Evolutionary conservation across 495 filamentous ascomycete species (phyloP), one percentile per base, ranked within the genome.

Genomic region (Tetracladium marchalianum): DNA sequence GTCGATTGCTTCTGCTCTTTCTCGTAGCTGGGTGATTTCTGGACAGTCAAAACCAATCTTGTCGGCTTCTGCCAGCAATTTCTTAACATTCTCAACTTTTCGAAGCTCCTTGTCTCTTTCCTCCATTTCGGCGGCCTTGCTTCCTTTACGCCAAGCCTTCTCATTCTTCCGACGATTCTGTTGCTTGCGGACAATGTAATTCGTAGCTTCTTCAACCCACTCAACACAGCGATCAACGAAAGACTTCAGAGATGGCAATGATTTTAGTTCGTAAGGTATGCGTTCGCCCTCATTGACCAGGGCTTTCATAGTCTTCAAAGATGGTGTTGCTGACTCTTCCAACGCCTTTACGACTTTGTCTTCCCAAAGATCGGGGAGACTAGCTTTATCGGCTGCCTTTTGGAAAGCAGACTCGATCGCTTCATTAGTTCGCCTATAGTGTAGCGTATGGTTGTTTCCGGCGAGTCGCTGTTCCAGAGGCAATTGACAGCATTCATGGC

Each of bases 81-180:
- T 83, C 61, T 83, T 76, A 55, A 99, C 84, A 56, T 94, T 90
- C 51, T 89, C 81, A 51, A 96, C 78, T 64, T 86, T 93, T 56
- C 92, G 85, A 61, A 88, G 75, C 63, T 96, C 90, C 47, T 80
- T 81, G 53, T 89, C 85, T 49, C 84, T 80, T 62, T 97, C 92
- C 66, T 95, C 90, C 60, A 84, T 72, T 63, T 97, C 90, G 39
- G 83, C 73, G 40, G 69, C 77, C 53, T 85, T 87, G 43, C 71
- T 62, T 27, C 82, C 79, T 61, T 78, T 84, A 48, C 80, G 78
- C 86, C 87, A 94, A 31, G 77, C 82, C 60, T 90, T 93, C 58
- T 96, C 90, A 64, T 85, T 96, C 67, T 99, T 99, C 49, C 92
- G 87, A 55, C 92, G 84, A 62, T 94, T 95, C 66, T 96, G 90